These are phyloP conservation scores for Macrophomina tecta DNA, from an alignment of 2,329 filamentous ascomycete genomes.

Conservation along the genomic window DNA sequence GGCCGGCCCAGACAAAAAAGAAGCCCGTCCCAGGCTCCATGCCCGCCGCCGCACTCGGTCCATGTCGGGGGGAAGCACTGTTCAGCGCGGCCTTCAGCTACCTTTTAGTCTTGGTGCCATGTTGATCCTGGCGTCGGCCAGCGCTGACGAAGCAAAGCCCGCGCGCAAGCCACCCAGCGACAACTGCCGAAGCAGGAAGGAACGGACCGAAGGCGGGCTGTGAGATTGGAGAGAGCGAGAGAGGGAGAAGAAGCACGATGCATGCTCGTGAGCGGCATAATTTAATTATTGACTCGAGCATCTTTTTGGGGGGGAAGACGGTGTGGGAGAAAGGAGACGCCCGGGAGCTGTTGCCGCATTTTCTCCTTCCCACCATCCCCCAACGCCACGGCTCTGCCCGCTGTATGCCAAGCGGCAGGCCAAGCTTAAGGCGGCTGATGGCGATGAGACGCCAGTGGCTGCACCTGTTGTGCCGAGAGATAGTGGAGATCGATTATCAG, in stretches of 20 bases:
- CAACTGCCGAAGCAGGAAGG: slow-evolving; percentile 18
- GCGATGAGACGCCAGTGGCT: not conserved
- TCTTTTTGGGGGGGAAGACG: not conserved
- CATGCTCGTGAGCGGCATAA: not conserved
- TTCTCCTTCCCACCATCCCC: not conserved
- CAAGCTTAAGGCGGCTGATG: slow-evolving; percentile 8
- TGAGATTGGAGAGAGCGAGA: not conserved
- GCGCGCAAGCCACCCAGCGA: slow-evolving; percentile 23
- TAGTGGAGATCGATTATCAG: not conserved
- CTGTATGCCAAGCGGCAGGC: slow-evolving; percentile 8
- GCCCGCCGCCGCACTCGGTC: slow-evolving; percentile 1
- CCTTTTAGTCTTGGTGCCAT: not conserved
- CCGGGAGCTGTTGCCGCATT: not conserved
- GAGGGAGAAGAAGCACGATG: not conserved
- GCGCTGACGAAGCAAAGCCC: not conserved
- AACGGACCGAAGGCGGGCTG: slow-evolving; percentile 11
- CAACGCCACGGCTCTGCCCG: not conserved
- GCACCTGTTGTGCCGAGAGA: slow-evolving; percentile 3
- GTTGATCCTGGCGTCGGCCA: slow-evolving; percentile 6
- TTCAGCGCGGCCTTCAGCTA: not conserved
- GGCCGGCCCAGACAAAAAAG: slow-evolving; percentile 1
- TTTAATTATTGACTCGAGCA: not conserved
- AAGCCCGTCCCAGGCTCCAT: not conserved
- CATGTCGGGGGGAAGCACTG: not conserved
- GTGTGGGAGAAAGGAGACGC: not conserved